These are phyloP conservation scores for Neopestalotiopsis sp. DNA, from an alignment of 2,329 filamentous ascomycete genomes.

Conservation along the genomic window DNA sequence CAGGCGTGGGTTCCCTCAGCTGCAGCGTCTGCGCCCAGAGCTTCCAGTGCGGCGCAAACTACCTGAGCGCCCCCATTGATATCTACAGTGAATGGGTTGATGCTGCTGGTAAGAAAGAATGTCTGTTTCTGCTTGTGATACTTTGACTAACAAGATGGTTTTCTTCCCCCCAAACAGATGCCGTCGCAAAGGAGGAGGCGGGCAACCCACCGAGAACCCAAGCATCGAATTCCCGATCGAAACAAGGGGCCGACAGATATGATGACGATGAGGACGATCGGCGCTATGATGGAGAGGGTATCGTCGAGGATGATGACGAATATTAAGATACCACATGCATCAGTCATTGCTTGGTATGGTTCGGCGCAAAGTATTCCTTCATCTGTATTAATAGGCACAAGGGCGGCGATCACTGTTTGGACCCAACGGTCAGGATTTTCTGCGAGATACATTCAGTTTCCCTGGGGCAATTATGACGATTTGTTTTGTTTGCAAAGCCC, in stretches of 20 bases:
- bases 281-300: conserved; percentile 58
- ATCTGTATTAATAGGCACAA: conserved; percentile 1
- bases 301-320: conserved; percentile 61
- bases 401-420: not conserved
- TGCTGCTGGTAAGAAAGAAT: conserved; percentile 61
- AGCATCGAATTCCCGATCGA: conserved; percentile 22
- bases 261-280: conserved; percentile 56
- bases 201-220: conserved; percentile 20
- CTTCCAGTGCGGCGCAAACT: conserved; percentile 93
- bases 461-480: not conserved
- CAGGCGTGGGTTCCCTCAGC: conserved; percentile 80
- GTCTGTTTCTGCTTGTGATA: conserved; percentile 15
- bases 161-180: conserved; percentile 40
- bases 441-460: not conserved
- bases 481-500: not conserved
- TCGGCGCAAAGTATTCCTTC: not conserved
- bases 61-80: conserved; percentile 88
- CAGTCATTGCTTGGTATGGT: not conserved
- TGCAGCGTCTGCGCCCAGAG: conserved; percentile 95
- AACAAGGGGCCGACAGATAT: conserved; percentile 29
- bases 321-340: conserved; percentile 44
- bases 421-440: not conserved
- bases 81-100: conserved; percentile 99
- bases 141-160: conserved; percentile 20
- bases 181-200: conserved; percentile 53